These are phyloP conservation scores for Aspergillus coremiiformis DNA, from an alignment of 495 filamentous ascomycete genomes.

Conservation along the genomic window DNA sequence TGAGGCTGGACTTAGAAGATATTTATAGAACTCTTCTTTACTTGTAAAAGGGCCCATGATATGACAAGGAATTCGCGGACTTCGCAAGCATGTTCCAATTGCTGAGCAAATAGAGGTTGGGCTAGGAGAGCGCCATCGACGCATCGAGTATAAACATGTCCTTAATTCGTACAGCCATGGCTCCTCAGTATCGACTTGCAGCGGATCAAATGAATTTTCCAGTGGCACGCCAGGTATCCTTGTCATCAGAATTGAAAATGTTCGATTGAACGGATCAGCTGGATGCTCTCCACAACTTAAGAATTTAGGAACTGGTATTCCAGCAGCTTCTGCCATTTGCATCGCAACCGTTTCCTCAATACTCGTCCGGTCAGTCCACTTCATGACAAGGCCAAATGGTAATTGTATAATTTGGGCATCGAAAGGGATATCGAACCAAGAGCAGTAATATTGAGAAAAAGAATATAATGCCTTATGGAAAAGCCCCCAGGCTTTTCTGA, in stretches of 20 bases:
- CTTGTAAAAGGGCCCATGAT: slow-evolving; percentile 13
- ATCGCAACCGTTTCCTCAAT: slow-evolving; percentile 35
- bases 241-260: slow-evolving; percentile 13
- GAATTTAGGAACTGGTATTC: slow-evolving; percentile 34
- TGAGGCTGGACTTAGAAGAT: slow-evolving; percentile 10
- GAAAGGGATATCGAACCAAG: slow-evolving; percentile 13
- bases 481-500: slow-evolving; percentile 15
- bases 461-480: slow-evolving; percentile 16
- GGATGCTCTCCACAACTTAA: slow-evolving; percentile 36
- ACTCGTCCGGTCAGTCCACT: slow-evolving; percentile 37
- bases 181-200: slow-evolving; percentile 8
- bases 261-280: slow-evolving; percentile 12
- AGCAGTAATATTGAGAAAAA: slow-evolving; percentile 26
- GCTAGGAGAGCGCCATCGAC: slow-evolving; percentile 7
- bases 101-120: slow-evolving; percentile 1
- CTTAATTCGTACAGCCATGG: slow-evolving; percentile 15
- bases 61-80: slow-evolving; percentile 11
- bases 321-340: slow-evolving; percentile 29
- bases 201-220: slow-evolving; percentile 3
- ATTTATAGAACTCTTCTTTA: slow-evolving; percentile 4
- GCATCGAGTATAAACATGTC: slow-evolving; percentile 13
- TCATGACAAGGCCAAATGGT: slow-evolving; percentile 30
- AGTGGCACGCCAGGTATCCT: slow-evolving; percentile 13
- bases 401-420: slow-evolving; percentile 21
- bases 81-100: slow-evolving; percentile 6